A percentile compares a stretch with the other conserved stretches of the same genome.
Conservation (phyloP, 2,329 filamentous ascomycete species). For the Microdochium trichocladiopsis region DNA sequence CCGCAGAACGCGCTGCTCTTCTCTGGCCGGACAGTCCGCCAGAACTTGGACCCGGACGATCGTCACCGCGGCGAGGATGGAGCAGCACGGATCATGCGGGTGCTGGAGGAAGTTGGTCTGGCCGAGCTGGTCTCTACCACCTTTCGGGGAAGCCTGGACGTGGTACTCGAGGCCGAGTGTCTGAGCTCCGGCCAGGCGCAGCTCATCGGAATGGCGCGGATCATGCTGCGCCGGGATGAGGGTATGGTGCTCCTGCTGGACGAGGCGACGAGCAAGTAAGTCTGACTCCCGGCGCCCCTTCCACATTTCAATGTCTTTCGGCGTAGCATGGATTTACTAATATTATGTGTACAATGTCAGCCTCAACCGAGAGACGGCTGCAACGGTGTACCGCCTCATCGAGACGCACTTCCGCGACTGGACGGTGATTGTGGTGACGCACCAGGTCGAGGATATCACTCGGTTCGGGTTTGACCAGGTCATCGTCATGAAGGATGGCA, state of each 20-base stretch:
- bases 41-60: background rate
- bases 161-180: constrained; percentile 4
- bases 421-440: background rate
- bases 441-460: background rate
- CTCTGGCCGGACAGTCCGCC: background rate
- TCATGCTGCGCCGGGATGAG: constrained; percentile 1
- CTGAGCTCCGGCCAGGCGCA: constrained; percentile 14
- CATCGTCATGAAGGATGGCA: background rate
- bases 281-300: too few species aligned
- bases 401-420: background rate
- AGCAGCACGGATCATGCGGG: background rate
- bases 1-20: background rate
- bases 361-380: background rate
- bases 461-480: background rate
- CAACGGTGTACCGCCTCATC: background rate
- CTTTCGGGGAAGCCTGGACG: constrained; percentile 8
- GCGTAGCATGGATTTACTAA: background rate
- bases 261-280: background rate
- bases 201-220: constrained; percentile 15
- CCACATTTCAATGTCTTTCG: too few species aligned
- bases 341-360: background rate
- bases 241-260: background rate
- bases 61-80: background rate
- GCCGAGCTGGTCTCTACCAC: constrained; percentile 7
- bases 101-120: constrained; percentile 8